Conservation (phyloP, 305 asterid species). For the Solanum hybrid region DNA sequence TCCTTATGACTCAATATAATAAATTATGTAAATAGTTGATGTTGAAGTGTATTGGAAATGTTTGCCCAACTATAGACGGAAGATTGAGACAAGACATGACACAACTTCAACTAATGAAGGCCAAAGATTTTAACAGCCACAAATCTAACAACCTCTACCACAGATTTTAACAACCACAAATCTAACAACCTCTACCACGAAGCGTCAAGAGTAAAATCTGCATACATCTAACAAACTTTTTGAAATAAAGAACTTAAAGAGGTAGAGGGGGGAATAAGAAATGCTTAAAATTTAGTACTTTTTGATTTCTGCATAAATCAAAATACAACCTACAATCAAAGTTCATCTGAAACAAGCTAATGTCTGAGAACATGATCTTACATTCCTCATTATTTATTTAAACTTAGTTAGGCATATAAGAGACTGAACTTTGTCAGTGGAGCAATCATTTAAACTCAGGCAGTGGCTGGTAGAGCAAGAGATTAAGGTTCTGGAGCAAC, state of each 20-base stretch:
- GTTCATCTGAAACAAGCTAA: neutral
- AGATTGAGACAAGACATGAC: neutral
- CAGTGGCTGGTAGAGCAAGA: slow-evolving; percentile 23
- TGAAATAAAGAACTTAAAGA: neutral
- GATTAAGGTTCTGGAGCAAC: slow-evolving; percentile 45
- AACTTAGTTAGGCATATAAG: neutral
- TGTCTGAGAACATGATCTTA: neutral
- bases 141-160: neutral
- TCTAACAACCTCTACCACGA: neutral
- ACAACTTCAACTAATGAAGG: neutral
- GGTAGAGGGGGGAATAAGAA: neutral
- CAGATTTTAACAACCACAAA: neutral
- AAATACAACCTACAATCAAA: neutral
- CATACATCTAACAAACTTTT: neutral
- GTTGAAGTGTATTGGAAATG: neutral
- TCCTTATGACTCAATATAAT: neutral
- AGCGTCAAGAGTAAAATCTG: neutral
- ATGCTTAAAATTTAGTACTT: neutral
- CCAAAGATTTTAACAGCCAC: neutral
- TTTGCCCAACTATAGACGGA: neutral
- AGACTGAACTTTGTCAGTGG: neutral
- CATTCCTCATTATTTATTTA: neutral
- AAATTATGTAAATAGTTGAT: neutral
- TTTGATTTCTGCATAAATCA: neutral
- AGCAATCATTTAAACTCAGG: neutral